A percentile compares a stretch with the other conserved stretches of the same genome.
These are phyloP conservation scores for Debaryomyces subglobosus DNA, from an alignment of 1,139 yeast genomes.

Conservation along the genomic window DNA sequence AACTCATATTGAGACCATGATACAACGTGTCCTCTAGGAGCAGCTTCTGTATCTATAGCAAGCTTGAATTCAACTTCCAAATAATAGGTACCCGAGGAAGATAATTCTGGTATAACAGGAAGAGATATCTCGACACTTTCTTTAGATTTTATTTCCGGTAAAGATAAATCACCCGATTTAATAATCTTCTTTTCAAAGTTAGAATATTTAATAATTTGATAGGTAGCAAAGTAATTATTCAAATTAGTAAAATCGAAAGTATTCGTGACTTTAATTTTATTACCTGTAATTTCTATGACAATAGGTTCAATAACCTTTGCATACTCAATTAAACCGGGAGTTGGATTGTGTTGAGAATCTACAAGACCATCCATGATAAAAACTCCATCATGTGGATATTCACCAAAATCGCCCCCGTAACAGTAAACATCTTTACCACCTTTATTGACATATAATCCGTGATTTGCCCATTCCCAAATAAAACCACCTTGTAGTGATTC, in stretches of 20 bases:
- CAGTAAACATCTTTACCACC: slow-evolving; percentile 22
- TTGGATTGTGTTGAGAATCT: slow-evolving; percentile 31
- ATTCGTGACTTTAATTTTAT: slow-evolving; percentile 14
- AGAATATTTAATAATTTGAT: slow-evolving; percentile 5
- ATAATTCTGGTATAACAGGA: too few species aligned
- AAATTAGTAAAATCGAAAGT: slow-evolving; percentile 17
- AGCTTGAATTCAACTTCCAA: slow-evolving; percentile 14
- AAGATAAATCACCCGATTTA: slow-evolving; percentile 8
- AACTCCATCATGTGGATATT: slow-evolving; percentile 34
- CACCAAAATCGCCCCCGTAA: slow-evolving; percentile 41
- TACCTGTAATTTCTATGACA: slow-evolving; percentile 15
- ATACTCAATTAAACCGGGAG: slow-evolving; percentile 34
- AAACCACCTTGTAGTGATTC: slow-evolving; percentile 35
- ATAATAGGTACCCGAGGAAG: slow-evolving; percentile 1
- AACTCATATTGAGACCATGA: slow-evolving; percentile 27
- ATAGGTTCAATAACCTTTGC: slow-evolving; percentile 33
- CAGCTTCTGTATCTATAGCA: slow-evolving; percentile 9
- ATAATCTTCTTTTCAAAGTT: slow-evolving; percentile 10
- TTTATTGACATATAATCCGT: slow-evolving; percentile 25
- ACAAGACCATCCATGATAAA: slow-evolving; percentile 39
- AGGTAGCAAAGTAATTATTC: slow-evolving; percentile 9
- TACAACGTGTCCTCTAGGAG: slow-evolving; percentile 29
- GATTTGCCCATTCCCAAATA: slow-evolving; percentile 44
- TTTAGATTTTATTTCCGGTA: slow-evolving; percentile 11
- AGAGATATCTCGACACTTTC: slow-evolving; percentile 2